Evolutionary conservation across 805 yeast species (phyloP), one percentile per base, ranked within the genome.

Genomic region (Metschnikowia hibisci): DNA sequence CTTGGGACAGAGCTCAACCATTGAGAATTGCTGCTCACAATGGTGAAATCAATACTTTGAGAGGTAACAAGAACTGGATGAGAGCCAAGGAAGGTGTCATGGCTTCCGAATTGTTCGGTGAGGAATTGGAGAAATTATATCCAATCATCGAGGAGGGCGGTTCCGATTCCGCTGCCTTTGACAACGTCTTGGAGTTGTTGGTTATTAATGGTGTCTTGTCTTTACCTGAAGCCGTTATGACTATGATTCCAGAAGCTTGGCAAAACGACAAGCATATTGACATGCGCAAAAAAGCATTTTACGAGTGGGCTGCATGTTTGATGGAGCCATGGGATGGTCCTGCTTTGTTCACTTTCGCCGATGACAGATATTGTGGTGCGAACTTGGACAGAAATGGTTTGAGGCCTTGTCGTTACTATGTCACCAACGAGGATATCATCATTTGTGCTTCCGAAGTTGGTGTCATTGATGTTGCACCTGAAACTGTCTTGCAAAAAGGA

Each of bases 311-410:
- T 37, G 96, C 98, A 10, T 89, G 97, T 69, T 71, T 91, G 52
- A 93, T 93, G 96, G 99, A 91, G 71, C 98, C 98, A 7, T 91
- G 99, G 99, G 99, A 91, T 69, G 99, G 99, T 52, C 99, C 99
- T 14, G 98, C 98, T 28, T 72, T 93, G 54, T 87, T 91, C 73
- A 89, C 96, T 25, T 93, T 91, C 66, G 91, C 97, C 29, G 98
- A 91, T 66, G 97, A 96, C 55, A 79, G 98, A 57, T 91, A 87
- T 77, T 88, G 96, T 70, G 99, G 99, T 74, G 99, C 99, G 39
- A 90, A 90, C 65, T 77, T 93, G 53, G 99, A 91, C 70, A 81
- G 99, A 71, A 91, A 93, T 63, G 99, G 99, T 51, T 77, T 91
- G 60, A 84, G 99, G 71, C 99, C 99, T 29, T 93, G 99, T 74